A percentile compares a stretch with the other conserved stretches of the same genome.
Conservation (phyloP, 2,329 filamentous ascomycete genomes). For the Fusarium sp. region DNA sequence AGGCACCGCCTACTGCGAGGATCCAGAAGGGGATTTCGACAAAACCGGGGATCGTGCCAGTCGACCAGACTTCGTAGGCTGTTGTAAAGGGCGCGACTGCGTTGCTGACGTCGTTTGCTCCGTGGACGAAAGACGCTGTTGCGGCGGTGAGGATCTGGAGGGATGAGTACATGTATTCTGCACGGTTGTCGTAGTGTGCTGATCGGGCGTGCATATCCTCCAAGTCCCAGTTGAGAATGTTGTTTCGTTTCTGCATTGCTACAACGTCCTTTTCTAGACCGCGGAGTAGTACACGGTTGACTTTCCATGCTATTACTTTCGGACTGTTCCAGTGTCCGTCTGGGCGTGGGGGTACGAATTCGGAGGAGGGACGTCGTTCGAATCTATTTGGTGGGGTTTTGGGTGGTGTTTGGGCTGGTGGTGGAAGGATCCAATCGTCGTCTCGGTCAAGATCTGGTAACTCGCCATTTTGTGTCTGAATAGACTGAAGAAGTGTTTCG, state of each 20-base stretch:
- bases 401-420: slow-evolving; percentile 44
- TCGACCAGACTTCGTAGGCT: slow-evolving; percentile 70
- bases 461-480: slow-evolving; percentile 47
- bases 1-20: slow-evolving; percentile 63
- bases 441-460: slow-evolving; percentile 47
- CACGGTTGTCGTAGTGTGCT: slow-evolving; percentile 70
- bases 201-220: slow-evolving; percentile 66
- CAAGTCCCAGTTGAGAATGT: slow-evolving; percentile 62
- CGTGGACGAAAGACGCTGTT: slow-evolving; percentile 73
- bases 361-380: slow-evolving; percentile 19
- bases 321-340: slow-evolving; percentile 56
- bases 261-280: slow-evolving; percentile 63
- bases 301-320: slow-evolving; percentile 54
- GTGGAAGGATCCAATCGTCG: slow-evolving; percentile 50
- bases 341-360: slow-evolving; percentile 50
- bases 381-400: slow-evolving; percentile 24
- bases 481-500: slow-evolving; percentile 50
- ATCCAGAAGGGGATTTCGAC: slow-evolving; percentile 70
- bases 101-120: slow-evolving; percentile 75
- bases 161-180: slow-evolving; percentile 71
- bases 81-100: slow-evolving; percentile 72
- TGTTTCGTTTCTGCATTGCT: slow-evolving; percentile 58
- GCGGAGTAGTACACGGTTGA: slow-evolving; percentile 57
- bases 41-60: slow-evolving; percentile 56
- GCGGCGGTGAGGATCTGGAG: slow-evolving; percentile 70